These are phyloP conservation scores for Phalaenopsis equestris DNA, from an alignment of 106 monocot species.

Conservation along the genomic window DNA sequence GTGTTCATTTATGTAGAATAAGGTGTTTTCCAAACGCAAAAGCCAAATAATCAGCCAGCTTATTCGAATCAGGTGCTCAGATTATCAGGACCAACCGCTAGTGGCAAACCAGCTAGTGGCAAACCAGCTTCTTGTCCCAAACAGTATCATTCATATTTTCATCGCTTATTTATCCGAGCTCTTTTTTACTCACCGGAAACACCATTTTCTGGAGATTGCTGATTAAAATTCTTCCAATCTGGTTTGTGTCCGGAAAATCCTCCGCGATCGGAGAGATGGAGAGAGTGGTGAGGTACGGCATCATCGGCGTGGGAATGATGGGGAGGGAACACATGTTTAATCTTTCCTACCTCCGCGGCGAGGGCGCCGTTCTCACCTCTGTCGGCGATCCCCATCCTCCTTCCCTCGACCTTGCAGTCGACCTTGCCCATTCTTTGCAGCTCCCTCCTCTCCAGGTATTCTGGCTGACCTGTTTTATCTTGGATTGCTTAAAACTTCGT, in stretches of 20 bases:
- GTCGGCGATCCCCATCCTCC: constrained; percentile 64
- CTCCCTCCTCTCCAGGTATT: constrained; percentile 22
- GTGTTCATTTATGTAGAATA: too few relatives aligned
- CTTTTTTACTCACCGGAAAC: too few relatives aligned
- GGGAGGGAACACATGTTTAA: constrained; percentile 83
- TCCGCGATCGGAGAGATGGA: not conserved
- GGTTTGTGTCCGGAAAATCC: not conserved
- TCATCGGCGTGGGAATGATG: constrained; percentile 95
- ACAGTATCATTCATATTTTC: too few relatives aligned
- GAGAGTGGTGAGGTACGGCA: constrained; percentile 45
- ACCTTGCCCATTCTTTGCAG: constrained; percentile 46
- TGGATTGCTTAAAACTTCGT: not conserved
- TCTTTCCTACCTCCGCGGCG: constrained; percentile 52
- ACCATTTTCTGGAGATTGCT: too few relatives aligned
- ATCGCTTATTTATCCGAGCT: too few relatives aligned
- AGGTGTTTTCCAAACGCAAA: too few relatives aligned
- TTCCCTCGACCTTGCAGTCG: constrained; percentile 40
- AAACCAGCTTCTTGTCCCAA: too few relatives aligned
- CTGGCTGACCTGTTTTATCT: not conserved
- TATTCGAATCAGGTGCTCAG: too few relatives aligned
- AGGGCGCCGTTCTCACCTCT: constrained; percentile 55
- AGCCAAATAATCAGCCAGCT: too few relatives aligned
- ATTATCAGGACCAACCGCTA: too few relatives aligned
- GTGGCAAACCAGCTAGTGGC: too few relatives aligned
- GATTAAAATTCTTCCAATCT: too few relatives aligned